phyloP scores from a whole-genome alignment of 345 rosid species.

The Kernera saxatilis region DNA sequence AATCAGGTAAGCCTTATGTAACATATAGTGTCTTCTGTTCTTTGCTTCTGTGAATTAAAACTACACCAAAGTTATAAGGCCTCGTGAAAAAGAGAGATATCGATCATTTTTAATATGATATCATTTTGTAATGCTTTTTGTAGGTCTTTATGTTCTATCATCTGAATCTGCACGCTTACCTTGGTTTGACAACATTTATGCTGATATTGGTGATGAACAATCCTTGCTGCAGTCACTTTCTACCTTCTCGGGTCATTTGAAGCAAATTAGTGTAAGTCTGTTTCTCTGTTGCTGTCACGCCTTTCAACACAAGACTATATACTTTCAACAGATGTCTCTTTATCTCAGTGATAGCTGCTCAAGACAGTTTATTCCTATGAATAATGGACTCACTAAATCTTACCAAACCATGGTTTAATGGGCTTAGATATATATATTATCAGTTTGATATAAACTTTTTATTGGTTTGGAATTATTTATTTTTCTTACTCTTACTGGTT shows the following conservation, averaged over 20 bases:
- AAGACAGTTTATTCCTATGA: not conserved
- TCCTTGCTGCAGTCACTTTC: constrained; percentile 87
- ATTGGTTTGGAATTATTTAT: not conserved
- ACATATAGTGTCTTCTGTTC: not conserved
- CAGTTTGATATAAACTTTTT: not conserved
- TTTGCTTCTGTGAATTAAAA: not conserved
- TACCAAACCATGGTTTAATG: not conserved
- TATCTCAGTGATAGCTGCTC: not conserved
- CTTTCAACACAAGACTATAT: not conserved
- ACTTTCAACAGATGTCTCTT: not conserved
- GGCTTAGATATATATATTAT: not conserved
- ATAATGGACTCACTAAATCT: not conserved
- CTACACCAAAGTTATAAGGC: not conserved
- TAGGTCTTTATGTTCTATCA: constrained; percentile 81
- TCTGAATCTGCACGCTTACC: constrained; percentile 83
- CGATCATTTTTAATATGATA: not conserved
- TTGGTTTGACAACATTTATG: constrained; percentile 90
- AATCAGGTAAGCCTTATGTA: constrained; percentile 51
- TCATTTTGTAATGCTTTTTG: constrained; percentile 6
- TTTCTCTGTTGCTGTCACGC: constrained; percentile 6
- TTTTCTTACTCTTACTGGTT: not conserved
- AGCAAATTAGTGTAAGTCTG: constrained; percentile 75
- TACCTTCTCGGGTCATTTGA: constrained; percentile 92
- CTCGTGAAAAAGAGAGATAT: not conserved
- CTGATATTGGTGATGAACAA: constrained; percentile 96